Evolutionary conservation across 768 basidiomycete genomes (phyloP).

Genomic region (Saitozyma sp.): DNA sequence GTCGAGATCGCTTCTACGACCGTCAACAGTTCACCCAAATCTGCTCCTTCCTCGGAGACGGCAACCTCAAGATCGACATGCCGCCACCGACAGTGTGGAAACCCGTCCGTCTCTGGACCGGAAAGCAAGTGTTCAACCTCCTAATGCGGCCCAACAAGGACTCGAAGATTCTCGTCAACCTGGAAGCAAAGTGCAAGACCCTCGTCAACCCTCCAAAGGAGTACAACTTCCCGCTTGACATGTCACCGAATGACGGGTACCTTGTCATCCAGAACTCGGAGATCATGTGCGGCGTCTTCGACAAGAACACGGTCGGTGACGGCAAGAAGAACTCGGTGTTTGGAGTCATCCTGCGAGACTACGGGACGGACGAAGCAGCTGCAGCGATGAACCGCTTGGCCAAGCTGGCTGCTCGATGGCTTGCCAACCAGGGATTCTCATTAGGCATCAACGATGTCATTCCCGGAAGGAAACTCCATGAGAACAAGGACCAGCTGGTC

Average conservation of each 20-base stretch:
- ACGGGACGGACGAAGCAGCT: constrained; percentile 91
- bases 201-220: constrained; percentile 46
- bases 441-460: constrained; percentile 98
- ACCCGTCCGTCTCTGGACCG: constrained; percentile 91
- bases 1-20: constrained; percentile 88
- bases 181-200: constrained; percentile 93
- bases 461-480: constrained; percentile 78
- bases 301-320: constrained; percentile 94
- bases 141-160: constrained; percentile 90
- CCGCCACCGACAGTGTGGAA: constrained; percentile 94
- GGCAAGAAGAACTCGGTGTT: constrained; percentile 99
- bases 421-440: constrained; percentile 96
- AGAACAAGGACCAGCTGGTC: constrained; percentile 80
- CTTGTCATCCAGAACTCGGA: constrained; percentile 95
- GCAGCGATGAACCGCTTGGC: constrained; percentile 93
- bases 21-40: constrained; percentile 94
- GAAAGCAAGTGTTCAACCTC: constrained; percentile 97
- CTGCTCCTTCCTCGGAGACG: constrained; percentile 90
- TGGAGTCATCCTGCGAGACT: constrained; percentile 94
- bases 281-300: constrained; percentile 99
- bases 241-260: constrained; percentile 97
- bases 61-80: constrained; percentile 86
- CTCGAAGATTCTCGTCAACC: constrained; percentile 83
- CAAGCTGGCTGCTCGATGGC: constrained; percentile 90
- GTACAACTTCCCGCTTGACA: constrained; percentile 64